Base-by-base conservation (phyloP, 495 filamentous ascomycete species). In the Daldinia vernicosa region DNA sequence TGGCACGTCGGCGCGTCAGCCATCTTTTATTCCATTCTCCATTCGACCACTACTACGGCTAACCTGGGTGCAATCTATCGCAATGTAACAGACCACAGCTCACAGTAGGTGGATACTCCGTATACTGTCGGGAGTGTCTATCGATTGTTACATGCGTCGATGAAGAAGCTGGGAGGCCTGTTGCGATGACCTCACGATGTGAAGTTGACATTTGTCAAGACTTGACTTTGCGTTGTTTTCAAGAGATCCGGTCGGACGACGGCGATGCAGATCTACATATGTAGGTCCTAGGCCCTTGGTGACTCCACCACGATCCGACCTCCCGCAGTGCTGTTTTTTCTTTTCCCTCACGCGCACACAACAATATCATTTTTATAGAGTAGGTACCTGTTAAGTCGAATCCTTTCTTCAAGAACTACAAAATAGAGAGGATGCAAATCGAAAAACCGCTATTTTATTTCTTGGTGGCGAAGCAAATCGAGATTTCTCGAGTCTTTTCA, bases 231-330 rank as follows among this genome's bases (percentile, higher is more conserved):
- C 64, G 60, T 37, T 72, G 47, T 72, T 69, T 64, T 64, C 55
- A 6, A 28, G 39, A 62, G 57, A 69, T 73, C 66, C 62, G 53
- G 61, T 55, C 68, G 45, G 57, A 65, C 60, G 53, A 67, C 45
- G 30, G 56, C 57, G 35, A 61, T 70, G 68, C 68, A 65, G 70
- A 69, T 72, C 70, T 62, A 65, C 60, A 15, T 60, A 60, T 37
- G 60, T 68, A 56, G 32, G 47, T 54, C 59, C 45, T 67, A 54
- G 55, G 27, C 54, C 35, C 59, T 56, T 63, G 59, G 64, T 64
- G 45, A 64, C 69, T 61, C 69, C 69, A 72, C 69, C 45, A 51
- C 60, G 47, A 64, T 55, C 64, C 63, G 60, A 63, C 59, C 45
- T 28, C 55, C 50, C 63, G 57, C 67, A 47, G 30, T 59, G n/a